Evolutionary conservation across 768 basidiomycete genomes (phyloP), one percentile per base, ranked within the genome.

Genomic region (Agaricus sinodeliciosus): DNA sequence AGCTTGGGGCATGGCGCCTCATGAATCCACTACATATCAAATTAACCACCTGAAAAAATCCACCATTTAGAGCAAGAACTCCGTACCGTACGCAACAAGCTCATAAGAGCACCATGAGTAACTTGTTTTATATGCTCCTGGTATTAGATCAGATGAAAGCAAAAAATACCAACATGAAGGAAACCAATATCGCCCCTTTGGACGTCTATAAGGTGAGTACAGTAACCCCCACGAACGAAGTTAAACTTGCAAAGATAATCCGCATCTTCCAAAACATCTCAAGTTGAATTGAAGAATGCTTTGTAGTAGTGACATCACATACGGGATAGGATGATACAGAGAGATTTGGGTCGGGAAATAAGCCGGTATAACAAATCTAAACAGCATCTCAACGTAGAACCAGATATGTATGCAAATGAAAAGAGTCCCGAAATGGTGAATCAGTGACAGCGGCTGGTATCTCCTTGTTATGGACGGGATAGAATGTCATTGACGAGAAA

Each of bases 401-500:
- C 36, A 55, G 45, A 40, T 37, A 44, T 11, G 42, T 35, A 35
- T 28, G 43, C 43, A 43, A 34, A 27, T 31, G 11, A 36, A 12
- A 39, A n/a, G 36, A 40, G 43, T 45, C 48, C 48, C 54, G 31
- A 49, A 27, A 28, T 36, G 12, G 44, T 18, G 22, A 19, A 18
- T 28, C 19, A 9, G 35, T 26, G 35, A 45, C 49, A 44, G 54
- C 43, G 54, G 40, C 44, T 36, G 41, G 45, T 50, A 40, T 50
- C 19, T 39, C 7, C 42, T 43, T 13, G 8, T 11, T 31, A 22
- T 43, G 5, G 25, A 43, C 12, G 19, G 22, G 42, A 15, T 19
- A 55, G 55, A 55, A 58, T 58, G 59, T 54, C 16, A 49, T 18
- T 48, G 42, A 43, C 28, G 46, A 28, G 47, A 43, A 37, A 35